These are phyloP conservation scores for Zygoascus meyerae DNA, from an alignment of 1,139 yeast genomes.

Conservation along the genomic window DNA sequence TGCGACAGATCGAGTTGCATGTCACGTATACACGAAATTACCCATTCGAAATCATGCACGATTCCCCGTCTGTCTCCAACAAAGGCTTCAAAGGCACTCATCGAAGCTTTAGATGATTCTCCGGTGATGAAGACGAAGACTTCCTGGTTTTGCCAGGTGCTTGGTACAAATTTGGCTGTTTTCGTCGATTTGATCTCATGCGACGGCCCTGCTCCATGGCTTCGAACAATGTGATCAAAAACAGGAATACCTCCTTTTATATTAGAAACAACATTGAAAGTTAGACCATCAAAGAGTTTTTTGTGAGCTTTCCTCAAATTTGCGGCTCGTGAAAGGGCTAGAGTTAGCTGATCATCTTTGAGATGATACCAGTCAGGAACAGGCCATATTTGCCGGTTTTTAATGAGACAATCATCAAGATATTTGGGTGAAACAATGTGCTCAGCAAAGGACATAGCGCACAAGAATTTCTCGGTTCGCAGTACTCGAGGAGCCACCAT, in stretches of 20 bases:
- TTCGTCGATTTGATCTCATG: slow-evolving; percentile 10
- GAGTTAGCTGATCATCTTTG: slow-evolving; percentile 18
- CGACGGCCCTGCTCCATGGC: slow-evolving; percentile 53
- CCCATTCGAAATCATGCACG: slow-evolving; percentile 17
- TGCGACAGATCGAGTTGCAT: slow-evolving; percentile 16
- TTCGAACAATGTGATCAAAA: slow-evolving; percentile 53
- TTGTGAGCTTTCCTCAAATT: slow-evolving; percentile 24
- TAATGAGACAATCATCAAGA: slow-evolving; percentile 26
- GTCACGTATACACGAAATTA: slow-evolving; percentile 17
- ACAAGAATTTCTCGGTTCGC: slow-evolving; percentile 80
- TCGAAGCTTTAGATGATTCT: slow-evolving; percentile 11
- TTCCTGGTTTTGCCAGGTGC: background rate
- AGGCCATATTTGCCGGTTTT: slow-evolving; percentile 15
- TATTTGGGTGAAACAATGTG: slow-evolving; percentile 35
- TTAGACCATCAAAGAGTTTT: slow-evolving; percentile 41
- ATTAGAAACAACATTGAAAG: slow-evolving; percentile 54
- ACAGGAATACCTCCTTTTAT: slow-evolving; percentile 65
- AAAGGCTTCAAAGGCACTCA: slow-evolving; percentile 11
- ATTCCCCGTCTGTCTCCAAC: slow-evolving; percentile 1
- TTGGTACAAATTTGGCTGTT: slow-evolving; percentile 13
- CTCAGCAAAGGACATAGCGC: slow-evolving; percentile 39
- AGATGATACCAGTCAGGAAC: slow-evolving; percentile 29
- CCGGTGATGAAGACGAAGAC: slow-evolving; percentile 14
- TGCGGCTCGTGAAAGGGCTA: slow-evolving; percentile 24
- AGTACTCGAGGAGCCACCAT: slow-evolving; percentile 67